Evolutionary conservation across 2,329 filamentous ascomycete species (phyloP).

Genomic region (Colletotrichum sp.): DNA sequence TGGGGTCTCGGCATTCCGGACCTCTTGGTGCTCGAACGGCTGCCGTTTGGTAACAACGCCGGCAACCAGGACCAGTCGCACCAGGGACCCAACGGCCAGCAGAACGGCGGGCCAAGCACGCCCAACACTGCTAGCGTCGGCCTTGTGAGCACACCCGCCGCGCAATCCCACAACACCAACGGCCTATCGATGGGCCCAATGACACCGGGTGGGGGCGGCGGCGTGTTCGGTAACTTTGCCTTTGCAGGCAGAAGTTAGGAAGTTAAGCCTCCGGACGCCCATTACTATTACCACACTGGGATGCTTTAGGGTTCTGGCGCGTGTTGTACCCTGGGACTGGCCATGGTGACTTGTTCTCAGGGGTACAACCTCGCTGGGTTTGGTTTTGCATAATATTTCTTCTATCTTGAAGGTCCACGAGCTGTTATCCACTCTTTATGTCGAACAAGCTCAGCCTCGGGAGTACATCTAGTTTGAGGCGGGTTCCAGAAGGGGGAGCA

Average conservation of each 20-base stretch:
- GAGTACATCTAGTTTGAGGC: neutral
- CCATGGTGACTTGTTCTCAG: conserved; percentile 5
- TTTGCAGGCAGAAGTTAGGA: conserved; percentile 44
- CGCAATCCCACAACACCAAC: conserved; percentile 60
- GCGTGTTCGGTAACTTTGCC: conserved; percentile 77
- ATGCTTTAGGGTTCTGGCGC: neutral
- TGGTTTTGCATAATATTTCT: conserved; percentile 8
- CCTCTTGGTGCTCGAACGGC: conserved; percentile 45
- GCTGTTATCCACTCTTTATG: neutral
- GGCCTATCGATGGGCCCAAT: conserved; percentile 68
- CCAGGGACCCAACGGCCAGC: conserved; percentile 35
- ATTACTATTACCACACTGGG: neutral
- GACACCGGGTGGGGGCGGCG: conserved; percentile 78
- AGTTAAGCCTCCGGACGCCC: conserved; percentile 24
- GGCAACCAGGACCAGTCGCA: conserved; percentile 39
- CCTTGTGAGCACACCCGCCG: conserved; percentile 53
- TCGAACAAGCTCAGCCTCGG: neutral
- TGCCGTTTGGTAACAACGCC: conserved; percentile 36
- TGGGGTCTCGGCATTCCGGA: conserved; percentile 87
- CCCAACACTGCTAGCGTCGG: conserved; percentile 70
- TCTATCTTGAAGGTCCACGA: neutral
- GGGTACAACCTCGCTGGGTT: neutral
- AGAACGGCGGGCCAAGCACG: conserved; percentile 61
- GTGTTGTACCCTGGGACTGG: neutral
- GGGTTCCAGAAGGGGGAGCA: neutral